Base-by-base conservation (phyloP, 1,284 basidiomycete species). In the Peniophora sp. region DNA sequence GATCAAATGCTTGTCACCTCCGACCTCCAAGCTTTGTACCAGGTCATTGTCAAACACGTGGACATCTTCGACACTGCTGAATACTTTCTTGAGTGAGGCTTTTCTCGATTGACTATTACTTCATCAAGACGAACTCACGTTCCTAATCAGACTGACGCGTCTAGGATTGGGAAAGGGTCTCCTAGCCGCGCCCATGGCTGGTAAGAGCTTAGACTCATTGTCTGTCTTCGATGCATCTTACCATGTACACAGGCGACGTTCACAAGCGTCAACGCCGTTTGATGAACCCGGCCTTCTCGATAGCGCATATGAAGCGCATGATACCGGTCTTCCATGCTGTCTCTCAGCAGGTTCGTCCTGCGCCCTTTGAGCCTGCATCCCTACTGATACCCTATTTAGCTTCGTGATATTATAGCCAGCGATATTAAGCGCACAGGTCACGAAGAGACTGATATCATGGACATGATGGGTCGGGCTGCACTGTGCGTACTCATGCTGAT, bases 391-490 rank as follows among this genome's bases (percentile, higher is more conserved):
- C 16, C 27, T 6, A 6, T 22, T 3, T 20, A 45, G 44, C 23
- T 45, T 19, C 44, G 22, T 8, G 22, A 16, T 3, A 3, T 45
- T 8, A 45, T 45, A 6, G n/a, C n/a, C n/a, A n/a, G 3, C 8
- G 44, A 45, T 6, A 22, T 45, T 20, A 22, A n/a, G n/a, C 16
- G 23, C 20, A 25, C 12, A 25, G 44, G 23, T 9, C 6, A 9
- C 23, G 23, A 22, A 20, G 44, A 45, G 10, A 51, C 69, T 36
- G 63, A 69, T 50, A 54, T 71, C 36, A 52, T 65, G 8, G 51
- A 58, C 32, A 69, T 65, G 66, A 64, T 66, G 60, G 61, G 59
- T 12, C 63, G 65, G 41, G 59, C 63, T 12, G 64, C 69, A 14
- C 59, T 71, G 27, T 32, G 12, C 12, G 27, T 32, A 6, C 6